A percentile compares a stretch with the other conserved stretches of the same genome.
These are phyloP conservation scores for Rhododendron molle DNA, from an alignment of 148 eudicot species.

Conservation along the genomic window DNA sequence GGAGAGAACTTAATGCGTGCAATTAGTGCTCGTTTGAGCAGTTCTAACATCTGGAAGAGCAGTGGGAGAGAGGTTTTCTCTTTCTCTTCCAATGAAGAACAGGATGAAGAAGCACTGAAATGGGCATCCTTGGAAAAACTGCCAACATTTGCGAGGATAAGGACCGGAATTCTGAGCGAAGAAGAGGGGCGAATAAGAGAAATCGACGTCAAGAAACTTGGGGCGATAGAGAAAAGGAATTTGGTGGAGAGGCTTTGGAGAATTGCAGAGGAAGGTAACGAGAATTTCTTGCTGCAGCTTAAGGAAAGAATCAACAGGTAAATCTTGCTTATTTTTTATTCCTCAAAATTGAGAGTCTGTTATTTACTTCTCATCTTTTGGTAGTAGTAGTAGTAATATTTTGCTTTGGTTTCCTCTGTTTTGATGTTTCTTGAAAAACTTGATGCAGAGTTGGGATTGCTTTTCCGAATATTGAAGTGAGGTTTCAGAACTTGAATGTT, in stretches of 20 bases:
- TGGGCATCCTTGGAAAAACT: constrained; percentile 55
- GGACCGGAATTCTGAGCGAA: constrained; percentile 42
- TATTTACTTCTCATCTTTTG: no score
- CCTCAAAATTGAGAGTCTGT: no score
- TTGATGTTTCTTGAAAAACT: not conserved
- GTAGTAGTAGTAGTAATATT: no score
- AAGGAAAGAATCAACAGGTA: constrained; percentile 35
- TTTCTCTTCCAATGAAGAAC: constrained; percentile 13
- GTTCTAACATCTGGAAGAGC: constrained; percentile 19
- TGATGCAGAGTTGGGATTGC: constrained; percentile 66
- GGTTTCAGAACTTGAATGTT: constrained; percentile 69
- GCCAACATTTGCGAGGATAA: constrained; percentile 37
- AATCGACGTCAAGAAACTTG: constrained; percentile 38
- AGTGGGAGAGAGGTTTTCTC: constrained; percentile 26
- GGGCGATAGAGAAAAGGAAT: constrained; percentile 28
- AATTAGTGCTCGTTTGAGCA: not conserved
- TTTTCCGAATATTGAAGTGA: constrained; percentile 83
- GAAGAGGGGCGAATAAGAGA: constrained; percentile 22
- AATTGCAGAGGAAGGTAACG: constrained; percentile 44
- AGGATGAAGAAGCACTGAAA: constrained; percentile 51
- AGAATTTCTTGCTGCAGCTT: constrained; percentile 43
- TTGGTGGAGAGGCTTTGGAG: constrained; percentile 37
- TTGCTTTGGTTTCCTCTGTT: no score
- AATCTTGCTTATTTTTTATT: no score
- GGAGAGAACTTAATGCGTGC: not conserved